Evolutionary conservation across 2,329 filamentous ascomycete genomes (phyloP), one percentile per base, ranked within the genome.

Genomic region (Fusarium sp.): DNA sequence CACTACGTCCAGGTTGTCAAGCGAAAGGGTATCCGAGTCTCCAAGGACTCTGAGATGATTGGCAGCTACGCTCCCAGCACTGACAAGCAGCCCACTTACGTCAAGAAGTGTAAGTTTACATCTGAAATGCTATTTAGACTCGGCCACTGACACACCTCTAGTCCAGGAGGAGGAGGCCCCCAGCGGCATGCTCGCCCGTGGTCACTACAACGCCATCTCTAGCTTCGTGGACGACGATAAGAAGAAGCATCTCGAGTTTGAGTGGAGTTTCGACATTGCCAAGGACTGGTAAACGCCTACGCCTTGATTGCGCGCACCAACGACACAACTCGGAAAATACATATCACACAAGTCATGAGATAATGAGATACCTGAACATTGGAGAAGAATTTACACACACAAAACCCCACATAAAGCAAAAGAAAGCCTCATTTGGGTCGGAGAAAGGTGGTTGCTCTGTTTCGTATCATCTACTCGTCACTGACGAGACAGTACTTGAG

Each of bases 1-100:
- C 97, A 98, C 84, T 99, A 98, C 81, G 88, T 99, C 60, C 96
- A 99, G 84, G 88, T 94, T 39, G 92, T 98, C 68, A 97, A 96
- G 87, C 88, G 94, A 75, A 94, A 94, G 86, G 92, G 93, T 56
- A 87, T 98, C 79, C 89, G 89, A 63, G 89, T 95, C 66, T 93
- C 92, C 84, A 99, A 98, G 88, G 92, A 96, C 77, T 92, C 97
- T 75, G 95, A 98, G 85, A 99, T 99, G 96, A 92, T 99, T 87
- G 94, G 95, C 74, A 97, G 93, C 75, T 99, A 95, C 78, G 92
- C 93, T 57, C 96, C 96, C 71, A 98, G 91, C 84, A 98, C 95
- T 20, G 92, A 93, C 68, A 92, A 93, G 82, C 93, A 93, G 81
- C 89, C 92, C 12, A 81, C 91, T 68, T 97, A 98, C 81, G 89